These are phyloP conservation scores for Mrakia hoshinonis DNA, from an alignment of 768 basidiomycete species.

Conservation along the genomic window DNA sequence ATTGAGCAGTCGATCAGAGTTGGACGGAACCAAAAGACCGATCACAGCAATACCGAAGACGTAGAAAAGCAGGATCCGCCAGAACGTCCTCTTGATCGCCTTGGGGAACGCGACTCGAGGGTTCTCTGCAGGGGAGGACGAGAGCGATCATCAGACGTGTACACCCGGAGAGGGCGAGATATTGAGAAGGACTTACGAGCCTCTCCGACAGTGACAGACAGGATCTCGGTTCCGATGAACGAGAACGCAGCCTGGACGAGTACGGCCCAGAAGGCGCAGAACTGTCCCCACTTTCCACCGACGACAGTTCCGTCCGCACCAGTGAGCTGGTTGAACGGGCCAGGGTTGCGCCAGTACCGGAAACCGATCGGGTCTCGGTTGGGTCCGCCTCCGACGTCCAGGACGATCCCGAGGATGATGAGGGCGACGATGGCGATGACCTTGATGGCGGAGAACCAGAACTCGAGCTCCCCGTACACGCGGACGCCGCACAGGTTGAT, in stretches of 20 bases:
- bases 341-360: constrained; percentile 26
- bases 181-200: no score
- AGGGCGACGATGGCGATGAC: constrained; percentile 45
- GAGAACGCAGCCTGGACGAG: constrained; percentile 27
- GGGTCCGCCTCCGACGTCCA: constrained; percentile 33
- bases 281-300: constrained; percentile 30
- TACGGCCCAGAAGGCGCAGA: constrained; percentile 45
- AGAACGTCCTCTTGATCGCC: constrained; percentile 23
- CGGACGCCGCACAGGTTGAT: constrained; percentile 44
- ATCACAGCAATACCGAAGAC: constrained; percentile 34
- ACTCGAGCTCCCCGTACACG: constrained; percentile 45
- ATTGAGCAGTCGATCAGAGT: constrained; percentile 31
- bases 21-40: constrained; percentile 37
- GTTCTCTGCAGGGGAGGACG: no score
- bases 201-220: constrained; percentile 41
- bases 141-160: no score
- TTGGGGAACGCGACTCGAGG: constrained; percentile 32
- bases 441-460: constrained; percentile 29
- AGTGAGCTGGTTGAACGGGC: constrained; percentile 18
- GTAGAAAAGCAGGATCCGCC: constrained; percentile 34
- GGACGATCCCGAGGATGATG: constrained; percentile 36
- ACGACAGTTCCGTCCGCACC: constrained; percentile 25
- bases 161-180: no score
- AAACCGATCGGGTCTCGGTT: constrained; percentile 31
- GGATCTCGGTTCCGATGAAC: constrained; percentile 32